A percentile compares a stretch with the other conserved stretches of the same genome.
Evolutionary conservation across 1,284 basidiomycete species (phyloP).

Genomic region (Leucoagaricus sp.): DNA sequence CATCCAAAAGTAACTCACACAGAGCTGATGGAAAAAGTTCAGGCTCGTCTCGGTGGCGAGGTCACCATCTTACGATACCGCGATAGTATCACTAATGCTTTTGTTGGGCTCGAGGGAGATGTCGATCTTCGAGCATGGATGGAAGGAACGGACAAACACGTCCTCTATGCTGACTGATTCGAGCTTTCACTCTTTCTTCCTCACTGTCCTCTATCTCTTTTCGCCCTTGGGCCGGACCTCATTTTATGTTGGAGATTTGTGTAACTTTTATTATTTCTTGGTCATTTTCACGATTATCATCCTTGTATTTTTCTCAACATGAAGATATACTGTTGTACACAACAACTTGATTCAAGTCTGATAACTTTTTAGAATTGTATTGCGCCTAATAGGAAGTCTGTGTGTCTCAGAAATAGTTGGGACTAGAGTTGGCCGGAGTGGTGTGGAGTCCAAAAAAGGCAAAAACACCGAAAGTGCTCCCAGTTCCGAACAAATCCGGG

Average conservation of each 20-base stretch:
- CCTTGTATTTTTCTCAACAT: conserved; percentile 5
- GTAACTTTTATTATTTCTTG: conserved; percentile 13
- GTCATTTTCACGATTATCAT: conserved; percentile 5
- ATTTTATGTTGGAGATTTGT: conserved; percentile 1
- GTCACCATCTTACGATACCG: conserved; percentile 75
- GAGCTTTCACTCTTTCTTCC: background rate
- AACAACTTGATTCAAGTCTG: background rate
- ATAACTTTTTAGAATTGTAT: background rate
- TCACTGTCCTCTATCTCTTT: background rate
- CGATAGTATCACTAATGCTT: conserved; percentile 65
- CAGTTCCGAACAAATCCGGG: conserved; percentile 29
- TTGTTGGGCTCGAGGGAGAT: conserved; percentile 72
- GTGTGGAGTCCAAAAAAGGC: conserved; percentile 10
- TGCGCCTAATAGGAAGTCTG: background rate
- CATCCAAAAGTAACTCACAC: conserved; percentile 87
- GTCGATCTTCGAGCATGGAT: conserved; percentile 80
- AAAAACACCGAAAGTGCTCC: background rate
- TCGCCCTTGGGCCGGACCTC: background rate
- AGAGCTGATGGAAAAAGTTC: conserved; percentile 91
- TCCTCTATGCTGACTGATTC: conserved; percentile 78
- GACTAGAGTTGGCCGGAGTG: background rate
- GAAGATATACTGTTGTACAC: conserved; percentile 8
- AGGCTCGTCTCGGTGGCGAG: conserved; percentile 80
- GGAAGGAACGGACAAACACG: conserved; percentile 82
- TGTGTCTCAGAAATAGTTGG: background rate